phyloP scores from a whole-genome alignment of 2,329 filamentous ascomycete genomes.

The Alternaria metachromatica region DNA sequence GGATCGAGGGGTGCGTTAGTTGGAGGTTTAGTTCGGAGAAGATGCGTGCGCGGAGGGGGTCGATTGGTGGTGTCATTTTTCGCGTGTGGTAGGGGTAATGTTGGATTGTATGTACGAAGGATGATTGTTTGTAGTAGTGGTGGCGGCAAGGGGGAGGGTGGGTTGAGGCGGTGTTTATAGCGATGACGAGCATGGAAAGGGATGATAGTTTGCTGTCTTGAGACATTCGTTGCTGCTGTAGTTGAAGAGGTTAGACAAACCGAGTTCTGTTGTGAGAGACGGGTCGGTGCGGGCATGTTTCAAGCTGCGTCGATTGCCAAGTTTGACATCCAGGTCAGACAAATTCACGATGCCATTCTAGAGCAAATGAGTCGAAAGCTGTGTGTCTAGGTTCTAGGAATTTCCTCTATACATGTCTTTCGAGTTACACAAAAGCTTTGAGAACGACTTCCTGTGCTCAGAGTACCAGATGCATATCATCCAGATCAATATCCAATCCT shows the following conservation, averaged over 20 bases:
- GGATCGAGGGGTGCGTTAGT: neutral
- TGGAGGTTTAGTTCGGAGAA: conserved; percentile 2
- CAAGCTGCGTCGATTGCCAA: neutral
- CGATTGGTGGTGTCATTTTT: neutral
- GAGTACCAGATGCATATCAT: conserved; percentile 40
- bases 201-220: neutral
- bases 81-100: too few relatives aligned
- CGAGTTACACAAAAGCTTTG: neutral
- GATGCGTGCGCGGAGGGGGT: conserved; percentile 4
- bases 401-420: neutral
- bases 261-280: neutral
- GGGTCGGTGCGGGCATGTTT: neutral
- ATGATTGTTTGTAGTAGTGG: too few relatives aligned
- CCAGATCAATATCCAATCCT: conserved; percentile 52
- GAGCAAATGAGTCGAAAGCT: neutral
- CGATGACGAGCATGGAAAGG: rapidly evolving
- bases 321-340: neutral
- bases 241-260: neutral
- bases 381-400: neutral
- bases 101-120: too few relatives aligned
- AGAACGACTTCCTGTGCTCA: conserved; percentile 9
- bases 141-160: neutral
- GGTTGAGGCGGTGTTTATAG: neutral
- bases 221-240: rapidly evolving
- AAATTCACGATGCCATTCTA: rapidly evolving